Base-by-base conservation (phyloP, 2,329 filamentous ascomycete genomes). In the Thielaviopsis punctulata region DNA sequence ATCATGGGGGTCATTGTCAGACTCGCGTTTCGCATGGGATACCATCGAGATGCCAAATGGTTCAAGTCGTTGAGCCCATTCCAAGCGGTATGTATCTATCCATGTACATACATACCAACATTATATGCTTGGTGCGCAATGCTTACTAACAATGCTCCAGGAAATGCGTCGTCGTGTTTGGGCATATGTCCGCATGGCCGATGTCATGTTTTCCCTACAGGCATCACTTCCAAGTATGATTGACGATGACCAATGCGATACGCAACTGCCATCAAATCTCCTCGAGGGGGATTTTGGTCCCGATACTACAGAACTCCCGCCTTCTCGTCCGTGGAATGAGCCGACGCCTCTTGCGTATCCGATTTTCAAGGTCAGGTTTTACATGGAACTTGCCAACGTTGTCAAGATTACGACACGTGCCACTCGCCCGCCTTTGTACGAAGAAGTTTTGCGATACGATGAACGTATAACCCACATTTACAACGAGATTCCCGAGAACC, bases 251-350 rank as follows among this genome's bases (percentile, higher is more conserved):
- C 81, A 88, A 61, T 87, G 80, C 52, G 86, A 92, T 60, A 82
- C 84, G 0, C 74, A 82, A 58, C 67, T 86, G 5, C 86, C 86
- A 1, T 77, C 80, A 53, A 92, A 90, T 60, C 74, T 90, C 15
- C 86, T 85, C 61, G 86, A 92, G 58, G 84, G 89, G 56, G 86
- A 90, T 58, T 80, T 92, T 39, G 75, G 80, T 46, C 80, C 82
- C 2, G 75, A 77, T 21, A 82, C 79, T 56, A 82, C 80, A 57
- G 67, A 73, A 7, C 64, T 90, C 9, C 86, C 86, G 1, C 73
- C 77, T 1, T 77, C 82, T 0, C 70, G 84, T 53, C 80, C 84
- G 0, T 70, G 69, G 27, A 79, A 75, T 1, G 84, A 89, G 61
- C 76, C 82, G 2, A 90, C 86, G 0, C 83, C 84, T 1, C 79